phyloP scores from a whole-genome alignment of 768 basidiomycete genomes.

The Gelatoporia subvermispora region DNA sequence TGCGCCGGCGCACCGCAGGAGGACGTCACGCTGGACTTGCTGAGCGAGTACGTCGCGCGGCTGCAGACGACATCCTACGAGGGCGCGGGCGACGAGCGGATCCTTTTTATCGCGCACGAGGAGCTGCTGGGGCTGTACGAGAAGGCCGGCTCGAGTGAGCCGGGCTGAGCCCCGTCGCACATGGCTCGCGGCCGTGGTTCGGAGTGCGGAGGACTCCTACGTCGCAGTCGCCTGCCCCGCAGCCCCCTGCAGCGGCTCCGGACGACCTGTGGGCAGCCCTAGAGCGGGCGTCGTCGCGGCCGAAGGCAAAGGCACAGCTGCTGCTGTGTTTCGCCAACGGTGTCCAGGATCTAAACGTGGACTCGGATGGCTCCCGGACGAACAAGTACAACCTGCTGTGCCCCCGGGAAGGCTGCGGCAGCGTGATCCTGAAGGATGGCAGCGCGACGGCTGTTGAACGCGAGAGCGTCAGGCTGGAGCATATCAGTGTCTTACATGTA shows the following conservation, averaged over 20 bases:
- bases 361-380: conserved; percentile 4
- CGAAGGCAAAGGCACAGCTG: conserved; percentile 29
- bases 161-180: conserved; percentile 55
- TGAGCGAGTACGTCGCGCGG: conserved; percentile 54
- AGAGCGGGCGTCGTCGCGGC: conserved; percentile 29
- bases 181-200: conserved; percentile 59
- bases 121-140: conserved; percentile 52
- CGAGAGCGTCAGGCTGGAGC: conserved; percentile 62
- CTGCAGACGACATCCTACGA: conserved; percentile 27
- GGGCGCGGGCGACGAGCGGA: conserved; percentile 35
- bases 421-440: conserved; percentile 61
- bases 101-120: conserved; percentile 61
- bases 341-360: conserved; percentile 33
- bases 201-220: conserved; percentile 43
- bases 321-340: conserved; percentile 43
- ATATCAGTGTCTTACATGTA: too few species aligned
- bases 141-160: conserved; percentile 52
- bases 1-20: conserved; percentile 31
- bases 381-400: conserved; percentile 66
- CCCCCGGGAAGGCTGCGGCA: conserved; percentile 65
- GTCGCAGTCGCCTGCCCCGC: conserved; percentile 1
- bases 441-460: conserved; percentile 53
- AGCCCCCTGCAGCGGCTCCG: conserved; percentile 27
- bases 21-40: conserved; percentile 48
- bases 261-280: conserved; percentile 51